phyloP scores from a whole-genome alignment of 768 basidiomycete genomes.

The Calocera cornea region DNA sequence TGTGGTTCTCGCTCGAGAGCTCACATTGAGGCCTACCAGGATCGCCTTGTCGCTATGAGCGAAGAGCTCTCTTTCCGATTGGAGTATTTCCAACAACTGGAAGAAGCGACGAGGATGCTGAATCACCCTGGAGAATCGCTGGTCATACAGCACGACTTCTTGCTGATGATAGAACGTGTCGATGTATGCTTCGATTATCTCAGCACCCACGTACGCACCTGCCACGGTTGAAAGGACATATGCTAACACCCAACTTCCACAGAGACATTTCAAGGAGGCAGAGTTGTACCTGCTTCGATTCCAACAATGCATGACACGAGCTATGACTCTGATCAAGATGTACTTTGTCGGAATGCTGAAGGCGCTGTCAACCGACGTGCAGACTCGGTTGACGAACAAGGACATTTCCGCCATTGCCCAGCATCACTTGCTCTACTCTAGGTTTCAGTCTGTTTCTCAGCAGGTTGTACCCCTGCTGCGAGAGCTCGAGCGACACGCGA shows the following conservation, averaged over 20 bases:
- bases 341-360: constrained; percentile 80
- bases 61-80: constrained; percentile 70
- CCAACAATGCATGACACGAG: constrained; percentile 94
- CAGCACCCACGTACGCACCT: constrained; percentile 57
- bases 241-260: not conserved
- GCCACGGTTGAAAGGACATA: not conserved
- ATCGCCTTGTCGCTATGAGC: constrained; percentile 59
- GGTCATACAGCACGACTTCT: constrained; percentile 79
- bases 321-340: constrained; percentile 97
- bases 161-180: constrained; percentile 91
- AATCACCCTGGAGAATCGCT: constrained; percentile 88
- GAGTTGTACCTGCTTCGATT: constrained; percentile 92
- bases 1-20: not conserved
- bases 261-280: constrained; percentile 86
- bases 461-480: constrained; percentile 64
- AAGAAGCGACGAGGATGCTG: constrained; percentile 81
- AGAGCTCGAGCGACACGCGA: constrained; percentile 72
- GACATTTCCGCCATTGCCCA: constrained; percentile 69
- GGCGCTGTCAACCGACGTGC: constrained; percentile 64
- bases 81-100: constrained; percentile 91
- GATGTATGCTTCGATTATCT: constrained; percentile 90
- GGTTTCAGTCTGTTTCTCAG: constrained; percentile 59
- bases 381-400: constrained; percentile 63
- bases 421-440: constrained; percentile 76
- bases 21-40: constrained; percentile 25